Base-by-base conservation (phyloP, 192 early-diverging fungal genomes). In the Podila epigama region DNA sequence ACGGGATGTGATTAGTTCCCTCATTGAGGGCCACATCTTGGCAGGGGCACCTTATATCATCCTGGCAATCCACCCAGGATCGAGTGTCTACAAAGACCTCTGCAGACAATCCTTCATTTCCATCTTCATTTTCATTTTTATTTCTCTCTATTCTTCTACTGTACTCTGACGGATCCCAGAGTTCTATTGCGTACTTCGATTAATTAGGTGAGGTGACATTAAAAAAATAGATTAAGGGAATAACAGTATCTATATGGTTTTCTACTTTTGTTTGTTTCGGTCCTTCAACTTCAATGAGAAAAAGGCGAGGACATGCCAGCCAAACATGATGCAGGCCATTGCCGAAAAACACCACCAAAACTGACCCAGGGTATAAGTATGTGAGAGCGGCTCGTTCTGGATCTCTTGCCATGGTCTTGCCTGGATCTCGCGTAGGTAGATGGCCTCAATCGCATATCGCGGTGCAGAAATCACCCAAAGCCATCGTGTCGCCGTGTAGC, bases 381-480 rank as follows among this genome's bases (percentile, higher is more conserved):
- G 66, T 18, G 52, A 51, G 18, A 83, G 37, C 12, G 58, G 56
- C n/a, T 34, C 52, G 12, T 27, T 58, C 28, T 48, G n/a, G 41
- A 77, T 85, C 55, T 82, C 81, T 18, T 61, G 28, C 75, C 68
- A 85, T 4, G 60, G 54, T 44, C 78, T 35, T 6, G 83, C 79
- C 15, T 68, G 42, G 11, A 88, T 56, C 59, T 90, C 89, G 39
- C 79, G 71, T 41, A 90, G 51, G 52, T 84, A 90, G 15, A 83
- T 73, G 16, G 89, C 83, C 51, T 90, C 89, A 60, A 90, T 85
- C 3, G 83, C 83, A 78, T 85, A 90, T 27, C 89, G 75, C 16
- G 87, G 89, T 3, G 89, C 87, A 20, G 86, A 88, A 9, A 86
- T 65, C 10, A 61, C 37, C 89, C 89, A 90, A 10, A 90, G 53